Evolutionary conservation across 192 early-diverging fungal species (phyloP).

Genomic region (Coemansia javaensis): DNA sequence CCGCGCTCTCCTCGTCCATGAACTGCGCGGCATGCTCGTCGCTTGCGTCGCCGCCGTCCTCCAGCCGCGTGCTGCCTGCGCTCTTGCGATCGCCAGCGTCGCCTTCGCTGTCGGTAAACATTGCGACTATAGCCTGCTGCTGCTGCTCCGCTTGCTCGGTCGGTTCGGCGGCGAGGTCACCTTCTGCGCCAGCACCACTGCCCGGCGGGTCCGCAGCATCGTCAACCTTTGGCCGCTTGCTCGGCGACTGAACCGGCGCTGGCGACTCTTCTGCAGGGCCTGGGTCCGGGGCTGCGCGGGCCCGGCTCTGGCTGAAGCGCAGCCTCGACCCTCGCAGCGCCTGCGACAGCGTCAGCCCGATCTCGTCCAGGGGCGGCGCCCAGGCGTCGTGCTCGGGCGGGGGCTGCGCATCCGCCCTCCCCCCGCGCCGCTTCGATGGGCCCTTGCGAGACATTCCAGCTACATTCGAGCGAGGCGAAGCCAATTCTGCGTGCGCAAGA

Average conservation of each 20-base stretch:
- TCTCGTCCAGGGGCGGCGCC: slow-evolving; percentile 17
- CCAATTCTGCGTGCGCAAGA: too few relatives aligned
- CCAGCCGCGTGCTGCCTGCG: too few relatives aligned
- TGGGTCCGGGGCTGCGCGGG: too few relatives aligned
- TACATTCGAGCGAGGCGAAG: too few relatives aligned
- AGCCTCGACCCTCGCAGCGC: slow-evolving; percentile 5
- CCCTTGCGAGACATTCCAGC: too few relatives aligned
- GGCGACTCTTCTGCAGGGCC: too few relatives aligned
- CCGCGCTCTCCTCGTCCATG: slow-evolving; percentile 47
- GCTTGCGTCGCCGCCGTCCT: too few relatives aligned
- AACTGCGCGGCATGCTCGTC: slow-evolving; percentile 11
- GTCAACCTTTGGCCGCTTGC: neutral
- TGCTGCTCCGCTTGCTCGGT: neutral
- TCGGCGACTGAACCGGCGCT: too few relatives aligned
- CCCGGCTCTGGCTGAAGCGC: too few relatives aligned
- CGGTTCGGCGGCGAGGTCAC: neutral
- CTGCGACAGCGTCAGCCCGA: slow-evolving; percentile 15
- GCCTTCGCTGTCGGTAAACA: slow-evolving; percentile 17
- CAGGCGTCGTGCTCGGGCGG: slow-evolving; percentile 4
- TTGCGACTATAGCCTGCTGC: slow-evolving; percentile 16
- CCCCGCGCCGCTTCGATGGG: too few relatives aligned
- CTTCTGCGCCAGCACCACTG: too few relatives aligned
- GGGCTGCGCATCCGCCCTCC: too few relatives aligned
- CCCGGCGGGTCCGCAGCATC: neutral
- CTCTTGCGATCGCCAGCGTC: neutral